Evolutionary conservation across 305 asterid species (phyloP), one percentile per base, ranked within the genome.

Genomic region (Euphrasia arctica): DNA sequence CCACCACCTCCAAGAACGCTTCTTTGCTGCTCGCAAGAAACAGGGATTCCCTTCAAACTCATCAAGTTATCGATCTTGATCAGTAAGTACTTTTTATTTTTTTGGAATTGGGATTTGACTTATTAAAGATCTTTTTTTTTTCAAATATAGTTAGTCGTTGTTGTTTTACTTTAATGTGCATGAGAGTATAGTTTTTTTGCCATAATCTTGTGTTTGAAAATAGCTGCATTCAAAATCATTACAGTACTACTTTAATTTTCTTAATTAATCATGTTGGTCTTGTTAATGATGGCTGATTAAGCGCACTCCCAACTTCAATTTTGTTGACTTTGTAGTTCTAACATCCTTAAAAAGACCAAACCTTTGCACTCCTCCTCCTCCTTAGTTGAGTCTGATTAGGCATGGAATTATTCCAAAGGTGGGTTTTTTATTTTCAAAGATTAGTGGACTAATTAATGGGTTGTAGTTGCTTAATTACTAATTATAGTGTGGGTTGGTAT

Each of bases 41-140:
- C n/a, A 68, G 64, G 64, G 64, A 72, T 52, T 48, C 71, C 63
- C 76, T 58, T 64, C 77, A 75, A 58, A 45, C 80, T 13, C 58
- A 62, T 62, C 88, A 75, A 68, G 75, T 60, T 32, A 88, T 91
- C 65, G 83, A 91, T 71, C 82, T 91, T 61, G 97, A 91, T 73
- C 97, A 88, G 97, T 91, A 74, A 88, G 97, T 87, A 0, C 60
- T 25, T 54, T 39, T 28, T 6, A 54, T 54, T 12, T 29, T 14
- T 1, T 58, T 32, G 1, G 2, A 25, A 8, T 69, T 70, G 74
- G 79, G 78, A 71, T 75, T 81, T 76, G 77, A 71, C 74, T 60
- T 77, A 8, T 39, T 39, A 39, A 49, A 42, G 73, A 77, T 74
- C n/a, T 76, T 62, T 11, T 73, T 65, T 13, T 27, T 32, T 55